Base-by-base conservation (phyloP, 441 rosid genomes). In the Aquilaria agallochum region DNA sequence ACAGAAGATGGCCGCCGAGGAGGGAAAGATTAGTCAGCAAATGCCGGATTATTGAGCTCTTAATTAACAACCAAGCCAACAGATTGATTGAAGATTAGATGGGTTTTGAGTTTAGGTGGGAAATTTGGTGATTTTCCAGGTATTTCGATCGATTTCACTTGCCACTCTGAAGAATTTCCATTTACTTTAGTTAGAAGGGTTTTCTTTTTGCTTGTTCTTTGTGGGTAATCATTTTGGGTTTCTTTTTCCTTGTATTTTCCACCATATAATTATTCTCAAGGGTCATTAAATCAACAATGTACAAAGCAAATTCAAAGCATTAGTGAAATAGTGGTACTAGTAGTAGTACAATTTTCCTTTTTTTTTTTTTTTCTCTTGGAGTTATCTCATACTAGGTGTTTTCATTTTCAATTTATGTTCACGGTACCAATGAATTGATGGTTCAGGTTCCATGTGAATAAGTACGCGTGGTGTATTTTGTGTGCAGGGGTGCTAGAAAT, bases 21-120 rank as follows among this genome's bases (percentile, higher is more conserved):
- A 94, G 80, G 92, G 91, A 57, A 93, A 93, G 78, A 83, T 84
- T 56, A 82, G 78, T 66, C 95, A 88, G 33, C 76, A 79, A 10
- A 90, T 94, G 98, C 98, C 98, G 66, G 97, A 90, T 72, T 93
- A 90, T 67, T 88, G 71, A 83, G 44, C 66, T 44, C 9, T 46
- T 36, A 31, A 34, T 56, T 62, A 53, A 62, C 58, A 62, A 51
- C 40, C 42, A 63, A 42, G 66, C 27, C 27, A 20, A 62, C 31
- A 40, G 55, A 44, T 53, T 65, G 27, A 51, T 42, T 60, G 31
- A 2, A 49, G 57, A 52, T 45, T 20, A 20, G 15, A 30, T 55
- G 47, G 27, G 27, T 20, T 20, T 20, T 20, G 27, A 20, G 27
- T 20, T 20, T 20, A 40, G 45, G 14, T 54, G 34, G 52, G 51